Evolutionary conservation across 1,139 yeast species (phyloP).

Genomic region (Magnusiomyces paraingens): DNA sequence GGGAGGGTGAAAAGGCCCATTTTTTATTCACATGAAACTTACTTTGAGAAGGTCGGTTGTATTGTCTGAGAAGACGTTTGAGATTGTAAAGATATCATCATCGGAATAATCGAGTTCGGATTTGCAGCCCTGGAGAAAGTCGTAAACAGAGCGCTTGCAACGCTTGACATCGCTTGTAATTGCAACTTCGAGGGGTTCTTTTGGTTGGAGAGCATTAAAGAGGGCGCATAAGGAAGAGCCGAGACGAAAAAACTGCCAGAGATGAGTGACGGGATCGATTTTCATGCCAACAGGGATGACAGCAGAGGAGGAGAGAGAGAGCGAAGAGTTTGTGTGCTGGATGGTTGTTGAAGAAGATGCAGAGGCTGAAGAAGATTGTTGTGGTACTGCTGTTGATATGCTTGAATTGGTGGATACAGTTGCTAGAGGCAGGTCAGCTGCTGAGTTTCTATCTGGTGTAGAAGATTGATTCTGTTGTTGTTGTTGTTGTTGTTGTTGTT

Average conservation of each 20-base stretch:
- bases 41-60: constrained; percentile 67
- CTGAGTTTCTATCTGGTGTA: not conserved
- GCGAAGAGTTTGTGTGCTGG: constrained; percentile 5
- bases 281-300: constrained; percentile 24
- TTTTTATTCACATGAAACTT: constrained; percentile 5
- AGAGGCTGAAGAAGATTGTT: constrained; percentile 6
- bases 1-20: not conserved
- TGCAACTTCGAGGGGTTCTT: constrained; percentile 35
- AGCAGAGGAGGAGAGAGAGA: constrained; percentile 17
- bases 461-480: not conserved
- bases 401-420: constrained; percentile 6
- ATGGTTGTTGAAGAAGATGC: constrained; percentile 9
- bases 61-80: constrained; percentile 79
- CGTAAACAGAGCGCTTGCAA: constrained; percentile 86
- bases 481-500: not conserved
- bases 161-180: constrained; percentile 57
- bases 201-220: constrained; percentile 51
- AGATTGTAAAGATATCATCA: constrained; percentile 80
- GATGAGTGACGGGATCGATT: constrained; percentile 85
- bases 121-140: constrained; percentile 83
- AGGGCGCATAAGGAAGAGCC: constrained; percentile 89
- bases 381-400: not conserved
- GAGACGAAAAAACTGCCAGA: constrained; percentile 83
- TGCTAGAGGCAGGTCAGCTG: not conserved
- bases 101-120: constrained; percentile 67